phyloP scores from a whole-genome alignment of 192 early-diverging fungal species.

The Jimgerdemannia lactiflua region DNA sequence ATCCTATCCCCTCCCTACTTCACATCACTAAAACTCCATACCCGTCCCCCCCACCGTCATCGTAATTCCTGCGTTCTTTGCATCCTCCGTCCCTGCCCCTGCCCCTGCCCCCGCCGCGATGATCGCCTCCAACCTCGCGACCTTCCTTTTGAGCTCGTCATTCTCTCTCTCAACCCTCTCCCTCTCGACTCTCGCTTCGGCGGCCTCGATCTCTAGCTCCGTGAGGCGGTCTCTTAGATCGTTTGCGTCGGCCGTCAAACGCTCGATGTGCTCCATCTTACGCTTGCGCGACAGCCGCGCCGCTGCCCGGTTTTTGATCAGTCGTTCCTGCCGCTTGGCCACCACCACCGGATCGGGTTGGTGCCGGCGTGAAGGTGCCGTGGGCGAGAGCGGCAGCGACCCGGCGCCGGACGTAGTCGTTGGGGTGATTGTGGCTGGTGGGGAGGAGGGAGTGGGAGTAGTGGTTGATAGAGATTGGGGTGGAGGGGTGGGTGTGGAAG shows the following conservation, averaged over 20 bases:
- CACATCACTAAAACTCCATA: too few relatives aligned
- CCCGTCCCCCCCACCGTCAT: too few relatives aligned
- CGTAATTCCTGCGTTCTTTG: too few relatives aligned
- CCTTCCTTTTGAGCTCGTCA: slow-evolving; percentile 38
- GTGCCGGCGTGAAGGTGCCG: neutral
- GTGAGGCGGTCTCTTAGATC: slow-evolving; percentile 51
- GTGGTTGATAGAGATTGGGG: neutral
- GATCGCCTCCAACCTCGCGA: slow-evolving; percentile 39
- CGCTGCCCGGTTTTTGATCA: slow-evolving; percentile 92
- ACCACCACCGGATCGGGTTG: slow-evolving; percentile 2
- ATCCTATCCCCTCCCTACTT: too few relatives aligned
- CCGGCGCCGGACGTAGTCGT: neutral
- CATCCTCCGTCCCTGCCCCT: too few relatives aligned
- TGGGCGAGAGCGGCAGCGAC: neutral
- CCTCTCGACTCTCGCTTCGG: slow-evolving; percentile 10
- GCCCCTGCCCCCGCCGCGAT: slow-evolving; percentile 12
- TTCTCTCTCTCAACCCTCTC: slow-evolving; percentile 30
- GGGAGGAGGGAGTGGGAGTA: neutral
- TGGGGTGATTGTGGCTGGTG: neutral
- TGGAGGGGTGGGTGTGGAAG: neutral
- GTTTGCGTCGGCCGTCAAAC: slow-evolving; percentile 55
- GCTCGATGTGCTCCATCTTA: slow-evolving; percentile 72
- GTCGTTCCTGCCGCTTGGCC: slow-evolving; percentile 77
- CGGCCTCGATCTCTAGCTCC: slow-evolving; percentile 55
- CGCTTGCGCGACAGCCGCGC: slow-evolving; percentile 85